Evolutionary conservation across 2,329 filamentous ascomycete genomes (phyloP), one percentile per base, ranked within the genome.

Genomic region (Graphilbum fragrans): DNA sequence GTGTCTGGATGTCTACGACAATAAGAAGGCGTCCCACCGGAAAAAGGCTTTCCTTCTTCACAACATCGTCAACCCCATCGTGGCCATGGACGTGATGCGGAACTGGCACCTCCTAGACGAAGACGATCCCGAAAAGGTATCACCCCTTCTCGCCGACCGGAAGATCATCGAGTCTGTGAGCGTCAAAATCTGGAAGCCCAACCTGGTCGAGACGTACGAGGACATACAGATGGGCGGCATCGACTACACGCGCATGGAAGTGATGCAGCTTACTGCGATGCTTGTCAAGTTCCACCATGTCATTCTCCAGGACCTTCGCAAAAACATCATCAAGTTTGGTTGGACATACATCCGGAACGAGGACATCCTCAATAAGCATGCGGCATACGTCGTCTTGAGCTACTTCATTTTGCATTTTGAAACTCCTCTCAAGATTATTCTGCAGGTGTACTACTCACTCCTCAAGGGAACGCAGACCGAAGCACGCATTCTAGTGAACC

Each of bases 301-400:
- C 25, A 83, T 87, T 41, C 74, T 98, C 2, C 84, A 93, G 50
- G 92, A 96, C 53, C 81, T 86, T 3, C 80, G 93, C 31, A 98
- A 98, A 61, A 92, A 98, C 49, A 90, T 98, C 47, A 98, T 98
- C 55, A 96, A 95, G 62, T 98, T 96, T 60, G 88, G 87, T 3
- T 99, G 92, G 92, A 94, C 88, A 17, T 96, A 94, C 56, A 98
- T 98, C 53, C 79, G 86, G 20, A 74, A 98, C n/a, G 93, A 99
- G 55, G 92, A 99, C 59, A 85, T 94, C 43, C 94, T 98, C 66
- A 98, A 96, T 67, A 98, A 98, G 60, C 92, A 96, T 58, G 92
- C 90, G 1, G 88, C 92, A 3, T 98, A 98, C 53, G 90, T 95
- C 5, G 78, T 98, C 6, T 93, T 98, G 46, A 87, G 86, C 3